Evolutionary conservation across 345 rosid genomes (phyloP).

Genomic region (Pugionium dolabratum): DNA sequence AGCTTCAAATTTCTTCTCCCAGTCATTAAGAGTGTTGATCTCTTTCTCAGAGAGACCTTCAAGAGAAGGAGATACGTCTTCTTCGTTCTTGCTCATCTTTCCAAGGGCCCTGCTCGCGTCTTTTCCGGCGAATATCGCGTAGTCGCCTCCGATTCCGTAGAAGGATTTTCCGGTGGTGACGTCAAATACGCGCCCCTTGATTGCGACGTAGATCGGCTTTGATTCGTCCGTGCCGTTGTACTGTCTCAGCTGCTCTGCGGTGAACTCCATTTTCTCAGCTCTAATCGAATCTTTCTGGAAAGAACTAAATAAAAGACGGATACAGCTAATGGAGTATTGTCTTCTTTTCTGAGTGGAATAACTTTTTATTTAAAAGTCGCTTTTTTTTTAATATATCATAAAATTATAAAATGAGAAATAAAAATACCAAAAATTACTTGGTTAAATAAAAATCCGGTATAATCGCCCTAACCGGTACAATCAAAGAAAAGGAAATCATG

Average conservation of each 20-base stretch:
- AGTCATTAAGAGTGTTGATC: slow-evolving; percentile 66
- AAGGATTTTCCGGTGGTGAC: slow-evolving; percentile 76
- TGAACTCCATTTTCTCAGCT: slow-evolving; percentile 60
- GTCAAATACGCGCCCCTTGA: slow-evolving; percentile 76
- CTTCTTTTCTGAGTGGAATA: no score
- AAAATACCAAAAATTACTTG: no score
- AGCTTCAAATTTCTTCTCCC: slow-evolving; percentile 88
- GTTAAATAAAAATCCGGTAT: no score
- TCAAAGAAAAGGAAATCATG: no score
- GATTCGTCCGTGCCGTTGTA: slow-evolving; percentile 73
- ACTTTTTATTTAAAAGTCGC: no score
- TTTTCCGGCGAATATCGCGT: slow-evolving; percentile 74
- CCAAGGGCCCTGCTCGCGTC: slow-evolving; percentile 88
- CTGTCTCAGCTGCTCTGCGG: slow-evolving; percentile 58
- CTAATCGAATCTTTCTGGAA: slow-evolving; percentile 11
- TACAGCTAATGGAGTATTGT: neutral
- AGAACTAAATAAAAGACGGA: neutral
- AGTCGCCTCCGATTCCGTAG: slow-evolving; percentile 73
- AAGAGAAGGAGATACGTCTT: slow-evolving; percentile 62
- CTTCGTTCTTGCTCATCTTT: slow-evolving; percentile 92
- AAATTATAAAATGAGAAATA: no score
- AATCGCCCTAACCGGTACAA: no score
- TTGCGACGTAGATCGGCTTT: slow-evolving; percentile 81
- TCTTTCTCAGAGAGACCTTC: slow-evolving; percentile 80
- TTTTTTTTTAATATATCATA: no score